Percentiles rank a stretch among this genome's conserved stretches.
These are phyloP conservation scores for Pigoraptor vietnamica DNA, from an alignment of 78 protist genomes.

Conservation along the genomic window DNA sequence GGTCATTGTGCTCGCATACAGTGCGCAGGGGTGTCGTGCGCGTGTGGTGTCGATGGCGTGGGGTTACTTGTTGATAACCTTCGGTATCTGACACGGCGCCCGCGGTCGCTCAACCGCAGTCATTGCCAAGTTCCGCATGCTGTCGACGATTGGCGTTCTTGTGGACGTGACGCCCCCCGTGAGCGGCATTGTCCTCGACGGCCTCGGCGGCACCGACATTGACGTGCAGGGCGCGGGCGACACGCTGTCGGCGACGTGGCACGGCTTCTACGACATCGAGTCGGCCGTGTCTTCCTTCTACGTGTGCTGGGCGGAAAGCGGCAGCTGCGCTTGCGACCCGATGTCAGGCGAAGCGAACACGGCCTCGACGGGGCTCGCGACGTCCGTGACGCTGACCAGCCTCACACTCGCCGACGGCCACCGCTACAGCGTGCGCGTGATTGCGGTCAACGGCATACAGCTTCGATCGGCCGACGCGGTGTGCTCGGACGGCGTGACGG, in stretches of 20 bases:
- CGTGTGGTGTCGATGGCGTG: too few relatives aligned
- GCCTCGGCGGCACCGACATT: neutral
- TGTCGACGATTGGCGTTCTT: neutral
- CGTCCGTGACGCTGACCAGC: neutral
- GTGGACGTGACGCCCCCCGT: neutral
- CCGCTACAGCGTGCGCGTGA: neutral
- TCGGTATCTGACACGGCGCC: neutral
- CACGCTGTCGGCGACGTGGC: neutral
- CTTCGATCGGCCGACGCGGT: neutral
- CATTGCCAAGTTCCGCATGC: neutral
- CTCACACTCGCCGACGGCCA: neutral
- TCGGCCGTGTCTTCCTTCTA: neutral
- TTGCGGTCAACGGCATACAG: neutral
- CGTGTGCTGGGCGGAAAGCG: neutral
- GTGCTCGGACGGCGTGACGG: neutral
- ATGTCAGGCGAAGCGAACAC: neutral
- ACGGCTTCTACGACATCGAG: neutral
- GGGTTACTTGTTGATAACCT: too few relatives aligned
- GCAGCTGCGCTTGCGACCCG: neutral
- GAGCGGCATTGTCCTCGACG: neutral
- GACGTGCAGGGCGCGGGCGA: neutral
- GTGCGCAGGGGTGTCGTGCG: too few relatives aligned
- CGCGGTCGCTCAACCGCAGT: neutral
- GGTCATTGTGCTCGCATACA: too few relatives aligned
- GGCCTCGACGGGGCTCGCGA: neutral